phyloP scores from a whole-genome alignment of 2,329 filamentous ascomycete species.

The Diaporthe longicolla region DNA sequence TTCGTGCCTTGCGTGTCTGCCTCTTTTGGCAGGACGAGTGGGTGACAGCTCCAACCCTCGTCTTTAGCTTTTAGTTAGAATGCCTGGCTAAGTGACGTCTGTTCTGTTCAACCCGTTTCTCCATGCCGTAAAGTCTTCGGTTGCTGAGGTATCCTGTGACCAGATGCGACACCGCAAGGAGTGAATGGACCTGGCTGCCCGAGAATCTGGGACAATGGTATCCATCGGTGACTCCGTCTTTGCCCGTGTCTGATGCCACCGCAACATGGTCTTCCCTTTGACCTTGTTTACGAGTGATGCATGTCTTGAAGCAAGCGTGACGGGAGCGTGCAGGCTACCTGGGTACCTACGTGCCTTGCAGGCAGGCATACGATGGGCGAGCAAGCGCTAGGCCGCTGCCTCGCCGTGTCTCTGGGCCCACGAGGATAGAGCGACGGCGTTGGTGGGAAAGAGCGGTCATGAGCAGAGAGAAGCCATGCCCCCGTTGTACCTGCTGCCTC shows the following conservation, averaged over 20 bases:
- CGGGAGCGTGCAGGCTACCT: slow-evolving; percentile 11
- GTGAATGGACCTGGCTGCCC: not conserved
- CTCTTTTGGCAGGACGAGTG: not conserved
- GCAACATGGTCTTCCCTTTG: slow-evolving; percentile 1
- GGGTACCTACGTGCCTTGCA: too few relatives aligned
- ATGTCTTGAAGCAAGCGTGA: slow-evolving; percentile 2
- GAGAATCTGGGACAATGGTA: not conserved
- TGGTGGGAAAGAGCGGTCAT: not conserved
- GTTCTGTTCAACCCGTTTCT: not conserved
- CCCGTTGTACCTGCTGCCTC: not conserved
- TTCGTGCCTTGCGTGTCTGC: slow-evolving; percentile 43
- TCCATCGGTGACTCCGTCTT: not conserved
- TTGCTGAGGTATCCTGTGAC: not conserved
- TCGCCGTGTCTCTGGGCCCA: not conserved
- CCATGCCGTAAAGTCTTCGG: not conserved
- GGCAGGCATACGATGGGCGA: not conserved
- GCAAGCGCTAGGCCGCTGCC: not conserved
- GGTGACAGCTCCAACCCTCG: not conserved
- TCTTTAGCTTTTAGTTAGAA: slow-evolving; percentile 1
- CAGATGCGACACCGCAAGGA: not conserved
- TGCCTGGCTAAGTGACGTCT: not conserved
- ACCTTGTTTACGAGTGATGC: slow-evolving; percentile 1
- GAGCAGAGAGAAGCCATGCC: not conserved
- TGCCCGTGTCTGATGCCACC: not conserved
- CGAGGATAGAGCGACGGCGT: not conserved